A percentile compares a stretch with the other conserved stretches of the same genome.
These are phyloP conservation scores for Xylariaceae sp. DNA, from an alignment of 2,329 filamentous ascomycete genomes.

Conservation along the genomic window DNA sequence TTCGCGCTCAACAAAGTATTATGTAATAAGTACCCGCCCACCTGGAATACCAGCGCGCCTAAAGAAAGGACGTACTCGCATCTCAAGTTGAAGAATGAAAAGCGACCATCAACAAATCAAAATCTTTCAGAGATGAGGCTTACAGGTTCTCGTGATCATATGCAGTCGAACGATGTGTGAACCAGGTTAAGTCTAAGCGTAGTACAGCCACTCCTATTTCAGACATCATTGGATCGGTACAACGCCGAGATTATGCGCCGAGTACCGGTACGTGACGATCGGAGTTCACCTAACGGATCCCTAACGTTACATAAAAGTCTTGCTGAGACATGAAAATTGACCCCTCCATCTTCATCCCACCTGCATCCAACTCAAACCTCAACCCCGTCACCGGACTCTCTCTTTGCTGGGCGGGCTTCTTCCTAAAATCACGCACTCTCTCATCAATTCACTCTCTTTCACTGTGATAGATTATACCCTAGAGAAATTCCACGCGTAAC, in stretches of 20 bases:
- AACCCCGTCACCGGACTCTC: constrained; percentile 8
- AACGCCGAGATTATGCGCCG: not conserved
- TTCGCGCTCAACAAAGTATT: no score
- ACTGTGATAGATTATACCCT: not conserved
- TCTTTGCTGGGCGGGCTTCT: constrained; percentile 7
- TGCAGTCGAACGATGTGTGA: not conserved
- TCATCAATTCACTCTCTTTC: constrained; percentile 1
- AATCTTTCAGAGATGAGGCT: no score
- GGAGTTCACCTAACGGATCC: not conserved
- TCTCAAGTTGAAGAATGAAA: no score
- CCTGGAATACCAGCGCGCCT: no score
- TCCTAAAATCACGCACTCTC: constrained; percentile 33
- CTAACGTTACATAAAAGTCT: not conserved
- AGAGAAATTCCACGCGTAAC: constrained; percentile 3
- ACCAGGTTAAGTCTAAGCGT: not conserved
- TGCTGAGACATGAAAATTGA: not conserved
- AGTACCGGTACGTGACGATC: not conserved
- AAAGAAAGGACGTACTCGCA: no score
- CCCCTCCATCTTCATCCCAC: constrained; percentile 18
- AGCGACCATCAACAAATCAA: no score
- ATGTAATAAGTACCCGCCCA: no score
- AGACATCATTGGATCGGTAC: not conserved
- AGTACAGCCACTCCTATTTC: not conserved
- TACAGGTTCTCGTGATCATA: not conserved
- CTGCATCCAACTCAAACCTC: constrained; percentile 25